Conservation (phyloP, 306 rosid species). For the Medicago ruthenica region DNA sequence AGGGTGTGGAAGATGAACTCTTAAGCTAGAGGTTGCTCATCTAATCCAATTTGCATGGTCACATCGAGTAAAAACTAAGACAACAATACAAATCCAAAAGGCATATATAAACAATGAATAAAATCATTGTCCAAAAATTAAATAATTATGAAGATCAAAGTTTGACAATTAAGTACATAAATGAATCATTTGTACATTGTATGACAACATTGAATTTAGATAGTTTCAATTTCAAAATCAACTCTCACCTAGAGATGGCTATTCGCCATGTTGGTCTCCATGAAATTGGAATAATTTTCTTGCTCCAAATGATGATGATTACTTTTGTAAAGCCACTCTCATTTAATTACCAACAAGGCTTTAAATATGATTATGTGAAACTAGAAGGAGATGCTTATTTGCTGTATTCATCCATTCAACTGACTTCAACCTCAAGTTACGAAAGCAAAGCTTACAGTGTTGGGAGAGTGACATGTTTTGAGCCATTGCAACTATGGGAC, state of each 20-base stretch:
- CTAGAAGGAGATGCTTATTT: slow-evolving; percentile 31
- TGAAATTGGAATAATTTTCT: slow-evolving; percentile 3
- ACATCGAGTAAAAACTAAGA: not conserved
- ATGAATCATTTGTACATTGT: not conserved
- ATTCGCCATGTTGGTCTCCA: not conserved
- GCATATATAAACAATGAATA: not conserved
- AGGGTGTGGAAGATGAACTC: not conserved
- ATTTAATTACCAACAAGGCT: slow-evolving; percentile 8
- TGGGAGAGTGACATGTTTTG: not conserved
- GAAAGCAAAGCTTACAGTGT: not conserved
- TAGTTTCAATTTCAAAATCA: not conserved
- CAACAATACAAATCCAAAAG: slow-evolving; percentile 18
- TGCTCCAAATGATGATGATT: not conserved
- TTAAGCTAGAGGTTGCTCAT: slow-evolving; percentile 12
- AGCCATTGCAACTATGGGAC: slow-evolving; percentile 17
- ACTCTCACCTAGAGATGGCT: not conserved
- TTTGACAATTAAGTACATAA: not conserved
- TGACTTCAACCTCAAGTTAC: slow-evolving; percentile 22
- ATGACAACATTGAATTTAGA: not conserved
- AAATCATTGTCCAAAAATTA: not conserved
- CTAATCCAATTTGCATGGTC: slow-evolving; percentile 1
- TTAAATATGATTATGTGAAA: slow-evolving; percentile 1
- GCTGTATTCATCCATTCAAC: not conserved
- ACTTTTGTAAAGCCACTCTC: slow-evolving; percentile 1
- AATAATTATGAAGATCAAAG: not conserved